Conservation (phyloP, 257 asterid genomes). For the Solanum chaucha region DNA sequence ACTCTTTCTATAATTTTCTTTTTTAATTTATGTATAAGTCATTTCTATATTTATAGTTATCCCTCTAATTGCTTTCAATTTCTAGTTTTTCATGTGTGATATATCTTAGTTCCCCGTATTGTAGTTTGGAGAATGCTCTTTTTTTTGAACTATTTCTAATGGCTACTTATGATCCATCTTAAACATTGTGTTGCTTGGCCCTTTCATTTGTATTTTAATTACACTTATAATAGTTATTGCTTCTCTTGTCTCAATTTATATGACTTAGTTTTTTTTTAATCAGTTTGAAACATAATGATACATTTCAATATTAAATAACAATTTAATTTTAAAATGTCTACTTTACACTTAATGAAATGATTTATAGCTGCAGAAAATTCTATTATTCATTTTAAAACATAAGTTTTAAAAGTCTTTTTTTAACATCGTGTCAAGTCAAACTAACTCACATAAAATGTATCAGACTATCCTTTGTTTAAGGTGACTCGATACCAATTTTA, state of each 20-base stretch:
- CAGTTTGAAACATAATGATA: accelerated
- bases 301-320: too few relatives aligned
- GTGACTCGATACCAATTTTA: background rate
- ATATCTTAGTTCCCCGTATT: background rate
- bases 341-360: accelerated
- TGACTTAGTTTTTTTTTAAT: too few relatives aligned
- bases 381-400: too few relatives aligned
- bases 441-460: background rate
- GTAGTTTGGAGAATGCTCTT: background rate
- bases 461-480: background rate
- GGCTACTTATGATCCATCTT: background rate
- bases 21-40: background rate
- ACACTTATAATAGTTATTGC: too few relatives aligned
- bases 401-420: too few relatives aligned
- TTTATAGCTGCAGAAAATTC: accelerated
- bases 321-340: too few relatives aligned
- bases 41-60: too few relatives aligned
- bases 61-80: too few relatives aligned
- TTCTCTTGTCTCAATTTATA: too few relatives aligned
- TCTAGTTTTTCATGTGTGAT: background rate
- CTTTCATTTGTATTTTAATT: too few relatives aligned
- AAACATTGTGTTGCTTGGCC: background rate
- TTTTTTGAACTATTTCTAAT: too few relatives aligned
- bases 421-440: background rate
- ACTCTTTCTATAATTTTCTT: background rate